These are phyloP conservation scores for Rhododendron griersonianum DNA, from an alignment of 148 eudicot genomes.

Conservation along the genomic window DNA sequence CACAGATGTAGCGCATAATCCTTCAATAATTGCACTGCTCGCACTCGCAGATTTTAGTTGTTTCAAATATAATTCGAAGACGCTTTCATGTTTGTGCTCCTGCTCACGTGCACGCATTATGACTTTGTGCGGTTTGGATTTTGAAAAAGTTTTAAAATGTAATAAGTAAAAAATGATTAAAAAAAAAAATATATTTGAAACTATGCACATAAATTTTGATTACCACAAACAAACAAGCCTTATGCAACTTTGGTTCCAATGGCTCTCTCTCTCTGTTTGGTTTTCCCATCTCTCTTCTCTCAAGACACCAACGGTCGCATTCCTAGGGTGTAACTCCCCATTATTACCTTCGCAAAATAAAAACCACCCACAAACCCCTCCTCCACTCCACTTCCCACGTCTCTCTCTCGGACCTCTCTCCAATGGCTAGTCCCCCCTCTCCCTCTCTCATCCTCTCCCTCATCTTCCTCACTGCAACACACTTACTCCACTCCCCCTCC, in stretches of 20 bases:
- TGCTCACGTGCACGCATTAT: no score
- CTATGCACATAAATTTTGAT: rapidly evolving
- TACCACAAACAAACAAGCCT: rapidly evolving
- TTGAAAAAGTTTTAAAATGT: no score
- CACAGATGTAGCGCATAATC: no score
- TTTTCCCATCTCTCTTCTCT: neutral
- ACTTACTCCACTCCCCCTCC: neutral
- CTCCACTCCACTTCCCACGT: neutral
- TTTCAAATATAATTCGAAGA: no score
- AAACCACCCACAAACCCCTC: neutral
- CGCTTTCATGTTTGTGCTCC: no score
- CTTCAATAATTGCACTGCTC: no score
- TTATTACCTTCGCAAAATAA: neutral
- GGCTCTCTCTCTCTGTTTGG: neutral
- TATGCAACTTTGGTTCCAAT: no score
- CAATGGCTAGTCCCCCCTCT: neutral
- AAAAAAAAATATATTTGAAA: no score
- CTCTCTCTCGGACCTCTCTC: neutral
- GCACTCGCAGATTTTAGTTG: no score
- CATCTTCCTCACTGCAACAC: neutral
- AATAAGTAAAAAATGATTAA: no score
- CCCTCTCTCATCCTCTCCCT: conserved; percentile 5
- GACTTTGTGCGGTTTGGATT: no score
- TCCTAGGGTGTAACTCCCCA: neutral
- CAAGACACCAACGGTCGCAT: conserved; percentile 10